Evolutionary conservation across 1,284 basidiomycete genomes (phyloP).

Genomic region (Acaromyces ingoldii): DNA sequence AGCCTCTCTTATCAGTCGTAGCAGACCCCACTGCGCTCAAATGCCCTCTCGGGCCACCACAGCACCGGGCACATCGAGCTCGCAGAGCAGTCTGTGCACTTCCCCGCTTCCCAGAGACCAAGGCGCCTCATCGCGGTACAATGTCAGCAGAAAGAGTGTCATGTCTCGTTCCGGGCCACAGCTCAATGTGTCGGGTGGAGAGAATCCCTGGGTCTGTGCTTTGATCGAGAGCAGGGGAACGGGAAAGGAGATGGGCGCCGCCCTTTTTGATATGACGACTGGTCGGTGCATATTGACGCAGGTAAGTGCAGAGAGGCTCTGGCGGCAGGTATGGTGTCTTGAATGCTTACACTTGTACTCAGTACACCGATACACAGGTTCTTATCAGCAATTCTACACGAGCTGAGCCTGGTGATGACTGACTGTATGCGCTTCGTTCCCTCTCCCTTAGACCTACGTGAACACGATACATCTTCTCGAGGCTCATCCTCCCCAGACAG

Average conservation of each 20-base stretch:
- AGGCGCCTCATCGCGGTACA: too few species aligned
- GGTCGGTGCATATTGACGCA: conserved; percentile 54
- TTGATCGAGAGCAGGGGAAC: conserved; percentile 54
- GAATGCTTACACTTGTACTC: conserved; percentile 56
- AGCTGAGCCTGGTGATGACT: neutral
- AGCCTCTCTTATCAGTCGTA: too few species aligned
- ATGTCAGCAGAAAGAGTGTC: too few species aligned
- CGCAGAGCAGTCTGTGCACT: too few species aligned
- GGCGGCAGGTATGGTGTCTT: neutral
- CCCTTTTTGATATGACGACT: conserved; percentile 73
- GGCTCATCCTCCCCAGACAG: conserved; percentile 64
- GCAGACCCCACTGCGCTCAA: too few species aligned
- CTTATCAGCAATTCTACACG: conserved; percentile 7
- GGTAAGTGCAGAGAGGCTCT: neutral
- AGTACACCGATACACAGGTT: conserved; percentile 15
- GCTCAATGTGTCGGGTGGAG: too few species aligned
- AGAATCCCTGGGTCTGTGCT: conserved; percentile 18
- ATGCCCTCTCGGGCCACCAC: too few species aligned
- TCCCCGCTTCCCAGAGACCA: too few species aligned
- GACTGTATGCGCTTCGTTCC: conserved; percentile 56
- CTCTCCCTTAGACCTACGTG: conserved; percentile 61
- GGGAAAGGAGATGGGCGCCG: conserved; percentile 75
- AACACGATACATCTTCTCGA: conserved; percentile 81
- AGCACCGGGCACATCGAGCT: too few species aligned
- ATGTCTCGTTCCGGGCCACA: too few species aligned